Base-by-base conservation (phyloP, 176 grass and related monocot genomes). In the Phoenix roebelenii region DNA sequence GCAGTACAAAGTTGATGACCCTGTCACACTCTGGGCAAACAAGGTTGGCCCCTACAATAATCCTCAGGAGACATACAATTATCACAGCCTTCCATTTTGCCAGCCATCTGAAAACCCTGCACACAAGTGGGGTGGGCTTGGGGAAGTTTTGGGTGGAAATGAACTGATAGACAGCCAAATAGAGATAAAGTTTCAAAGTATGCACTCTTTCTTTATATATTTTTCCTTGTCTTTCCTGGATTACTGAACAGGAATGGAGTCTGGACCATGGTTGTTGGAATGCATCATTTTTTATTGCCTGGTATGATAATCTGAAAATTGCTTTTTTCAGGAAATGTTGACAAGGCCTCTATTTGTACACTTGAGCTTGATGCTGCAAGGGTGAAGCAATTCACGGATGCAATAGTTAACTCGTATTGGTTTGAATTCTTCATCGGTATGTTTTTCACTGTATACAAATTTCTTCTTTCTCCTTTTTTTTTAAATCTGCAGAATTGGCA, bases 161-260 rank as follows among this genome's bases (percentile, higher is more conserved):
- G 54, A 55, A 19, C n/a, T 55, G 54, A 55, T 55, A 20, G 54
- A 55, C 54, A 55, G 54, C 54, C 54, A 55, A 55, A 55, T 55
- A 23, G 54, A 55, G 54, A 55, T 55, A 22, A 55, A 18, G 7
- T 55, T 55, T 19, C 17, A 7, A 22, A 55, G 54, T 55, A 55
- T 19, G 54, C 22, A 19, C n/a, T 55, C 16, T 55, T 12, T 7
- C 10, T 23, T 9, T 19, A 22, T 55, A 22, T 9, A 55, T 20
- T 55, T 10, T 55, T 22, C 54, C 17, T 18, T 55, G 5, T 20
- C 17, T 18, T 18, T 55, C 54, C 54, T 55, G 7, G 5, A 22
- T 55, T 19, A 55, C 23, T 22, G n/a, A 22, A 22, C 5, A 5
- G n/a, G 54, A 55, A 23, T 55, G 10, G 2, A 55, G n/a, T 55